Evolutionary conservation across 805 yeast species (phyloP).

Genomic region (Teunomyces cretensis): DNA sequence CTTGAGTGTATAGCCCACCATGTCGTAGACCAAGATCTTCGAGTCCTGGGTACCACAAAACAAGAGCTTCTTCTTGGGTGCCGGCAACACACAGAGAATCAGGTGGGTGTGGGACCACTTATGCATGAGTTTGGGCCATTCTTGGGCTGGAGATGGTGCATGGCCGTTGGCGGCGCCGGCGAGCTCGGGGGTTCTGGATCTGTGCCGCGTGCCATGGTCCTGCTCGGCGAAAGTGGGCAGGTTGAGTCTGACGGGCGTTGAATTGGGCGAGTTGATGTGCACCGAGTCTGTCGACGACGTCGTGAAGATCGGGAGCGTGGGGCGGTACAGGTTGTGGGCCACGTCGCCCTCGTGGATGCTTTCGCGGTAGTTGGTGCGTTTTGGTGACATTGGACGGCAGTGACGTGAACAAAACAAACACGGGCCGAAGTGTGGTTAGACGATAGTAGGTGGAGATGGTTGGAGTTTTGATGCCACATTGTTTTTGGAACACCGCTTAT

Average conservation of each 20-base stretch:
- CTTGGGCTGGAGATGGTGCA: not conserved
- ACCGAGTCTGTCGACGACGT: constrained; percentile 16
- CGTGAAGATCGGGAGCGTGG: constrained; percentile 27
- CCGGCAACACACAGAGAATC: constrained; percentile 67
- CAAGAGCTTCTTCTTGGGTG: constrained; percentile 55
- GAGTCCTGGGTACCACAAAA: constrained; percentile 94
- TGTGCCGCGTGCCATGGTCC: not conserved
- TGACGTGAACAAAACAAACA: too few relatives aligned
- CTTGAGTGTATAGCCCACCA: constrained; percentile 59
- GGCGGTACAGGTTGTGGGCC: constrained; percentile 24
- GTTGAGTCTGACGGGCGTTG: constrained; percentile 23
- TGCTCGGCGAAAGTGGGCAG: constrained; percentile 19
- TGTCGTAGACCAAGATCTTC: constrained; percentile 67
- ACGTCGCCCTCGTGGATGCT: constrained; percentile 38
- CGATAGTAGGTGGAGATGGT: too few relatives aligned
- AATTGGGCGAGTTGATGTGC: constrained; percentile 6
- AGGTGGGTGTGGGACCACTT: constrained; percentile 75
- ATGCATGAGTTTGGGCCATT: constrained; percentile 40
- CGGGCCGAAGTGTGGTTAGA: too few relatives aligned
- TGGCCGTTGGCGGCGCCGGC: too few relatives aligned
- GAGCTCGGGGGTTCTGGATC: not conserved
- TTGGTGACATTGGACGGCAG: not conserved
- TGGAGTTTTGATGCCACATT: not conserved
- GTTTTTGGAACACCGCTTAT: not conserved
- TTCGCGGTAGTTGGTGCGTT: constrained; percentile 9